A percentile compares a stretch with the other conserved stretches of the same genome.
Conservation (phyloP, 1,139 yeast genomes). For the Debaryomyces fabryi region DNA sequence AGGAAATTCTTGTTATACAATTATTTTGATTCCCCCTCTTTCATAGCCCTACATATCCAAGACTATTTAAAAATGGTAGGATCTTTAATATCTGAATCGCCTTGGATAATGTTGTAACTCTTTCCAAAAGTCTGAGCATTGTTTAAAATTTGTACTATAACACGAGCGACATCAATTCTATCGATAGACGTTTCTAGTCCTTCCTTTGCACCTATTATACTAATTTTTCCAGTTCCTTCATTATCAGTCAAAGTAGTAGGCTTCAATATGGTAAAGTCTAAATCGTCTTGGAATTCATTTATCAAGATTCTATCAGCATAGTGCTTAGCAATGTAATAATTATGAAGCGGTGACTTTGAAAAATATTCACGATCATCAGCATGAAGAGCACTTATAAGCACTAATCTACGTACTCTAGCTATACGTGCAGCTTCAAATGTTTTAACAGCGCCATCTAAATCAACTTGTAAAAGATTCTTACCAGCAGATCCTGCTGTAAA, state of each 20-base stretch:
- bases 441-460: slow-evolving; percentile 64
- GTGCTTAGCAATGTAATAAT: slow-evolving; percentile 56
- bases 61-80: not conserved
- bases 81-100: slow-evolving; percentile 15
- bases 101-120: slow-evolving; percentile 29
- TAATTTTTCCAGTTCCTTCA: slow-evolving; percentile 40
- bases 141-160: slow-evolving; percentile 24
- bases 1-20: too few species aligned
- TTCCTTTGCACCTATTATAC: slow-evolving; percentile 15
- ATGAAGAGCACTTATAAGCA: slow-evolving; percentile 59
- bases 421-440: slow-evolving; percentile 56
- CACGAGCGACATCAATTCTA: slow-evolving; percentile 37
- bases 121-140: slow-evolving; percentile 29
- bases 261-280: slow-evolving; percentile 55
- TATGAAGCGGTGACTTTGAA: slow-evolving; percentile 30
- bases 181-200: slow-evolving; percentile 21
- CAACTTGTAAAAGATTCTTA: slow-evolving; percentile 54
- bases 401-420: slow-evolving; percentile 49
- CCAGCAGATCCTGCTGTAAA: slow-evolving; percentile 71
- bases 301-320: slow-evolving; percentile 55
- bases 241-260: slow-evolving; percentile 50
- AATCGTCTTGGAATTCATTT: slow-evolving; percentile 31
- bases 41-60: not conserved
- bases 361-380: slow-evolving; percentile 51
- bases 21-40: too few species aligned